A percentile compares a stretch with the other conserved stretches of the same genome.
Conservation (phyloP, 202 grass and related monocot species). For the Thinopyrum obtusiflorum region DNA sequence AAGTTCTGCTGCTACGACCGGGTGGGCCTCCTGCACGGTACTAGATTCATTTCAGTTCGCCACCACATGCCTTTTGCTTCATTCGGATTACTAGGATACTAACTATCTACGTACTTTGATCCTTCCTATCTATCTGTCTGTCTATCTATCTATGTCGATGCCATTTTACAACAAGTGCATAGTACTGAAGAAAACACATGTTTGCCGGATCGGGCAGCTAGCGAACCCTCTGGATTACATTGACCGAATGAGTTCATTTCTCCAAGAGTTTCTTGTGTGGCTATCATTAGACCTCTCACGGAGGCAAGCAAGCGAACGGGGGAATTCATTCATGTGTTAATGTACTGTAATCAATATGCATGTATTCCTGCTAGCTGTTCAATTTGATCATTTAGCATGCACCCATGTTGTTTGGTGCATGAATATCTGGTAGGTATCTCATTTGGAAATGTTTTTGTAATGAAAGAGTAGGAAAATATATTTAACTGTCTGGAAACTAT, state of each 20-base stretch:
- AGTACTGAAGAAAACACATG: background rate
- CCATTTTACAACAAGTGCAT: background rate
- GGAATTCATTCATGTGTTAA: background rate
- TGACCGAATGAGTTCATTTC: background rate
- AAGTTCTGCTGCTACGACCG: constrained; percentile 77
- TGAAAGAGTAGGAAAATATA: background rate
- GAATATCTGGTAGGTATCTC: too few species aligned
- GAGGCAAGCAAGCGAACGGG: background rate
- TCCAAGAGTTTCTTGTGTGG: too few species aligned
- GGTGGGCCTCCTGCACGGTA: constrained; percentile 84
- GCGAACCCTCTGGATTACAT: background rate
- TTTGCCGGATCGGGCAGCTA: background rate
- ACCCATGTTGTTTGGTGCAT: background rate
- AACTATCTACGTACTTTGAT: background rate
- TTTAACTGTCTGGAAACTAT: constrained; percentile 13
- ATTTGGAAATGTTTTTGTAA: too few species aligned
- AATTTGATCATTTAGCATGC: background rate
- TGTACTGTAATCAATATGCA: background rate
- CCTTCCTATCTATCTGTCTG: too few species aligned
- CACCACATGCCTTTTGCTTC: background rate
- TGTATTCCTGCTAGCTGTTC: background rate
- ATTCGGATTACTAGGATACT: background rate
- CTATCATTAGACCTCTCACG: background rate
- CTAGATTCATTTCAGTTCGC: background rate
- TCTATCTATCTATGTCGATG: background rate